A percentile compares a stretch with the other conserved stretches of the same genome.
phyloP scores from a whole-genome alignment of 352 stramenopile genomes.

The Globisporangium paroecandrum region DNA sequence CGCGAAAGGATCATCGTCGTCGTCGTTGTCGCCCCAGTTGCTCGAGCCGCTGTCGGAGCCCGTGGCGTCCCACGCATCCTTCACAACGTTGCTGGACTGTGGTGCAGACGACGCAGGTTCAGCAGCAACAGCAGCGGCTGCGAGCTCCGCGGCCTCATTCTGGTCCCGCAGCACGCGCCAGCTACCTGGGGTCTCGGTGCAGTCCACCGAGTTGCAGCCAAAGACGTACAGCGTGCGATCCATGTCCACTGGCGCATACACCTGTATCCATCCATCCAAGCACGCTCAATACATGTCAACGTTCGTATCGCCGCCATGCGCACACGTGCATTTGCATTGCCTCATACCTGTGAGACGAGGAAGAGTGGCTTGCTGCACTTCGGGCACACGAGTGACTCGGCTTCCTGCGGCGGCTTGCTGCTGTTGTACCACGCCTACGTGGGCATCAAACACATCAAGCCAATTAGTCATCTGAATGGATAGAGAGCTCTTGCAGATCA shows the following conservation, averaged over 20 bases:
- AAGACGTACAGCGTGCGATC: conserved; percentile 83
- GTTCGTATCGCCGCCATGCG: not conserved
- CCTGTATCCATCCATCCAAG: conserved; percentile 25
- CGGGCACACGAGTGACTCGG: conserved; percentile 41
- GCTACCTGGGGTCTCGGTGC: conserved; percentile 52
- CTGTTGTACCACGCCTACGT: conserved; percentile 51
- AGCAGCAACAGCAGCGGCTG: not conserved
- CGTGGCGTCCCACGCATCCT: conserved; percentile 24
- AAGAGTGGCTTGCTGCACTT: conserved; percentile 61
- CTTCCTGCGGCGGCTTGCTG: conserved; percentile 32
- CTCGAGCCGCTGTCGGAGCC: conserved; percentile 48
- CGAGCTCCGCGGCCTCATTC: conserved; percentile 15
- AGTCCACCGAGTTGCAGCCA: conserved; percentile 79
- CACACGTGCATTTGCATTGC: not conserved
- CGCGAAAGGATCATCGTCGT: conserved; percentile 18
- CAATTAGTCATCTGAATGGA: not conserved
- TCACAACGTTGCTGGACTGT: conserved; percentile 14
- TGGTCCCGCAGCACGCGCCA: conserved; percentile 79
- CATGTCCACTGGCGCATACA: conserved; percentile 73
- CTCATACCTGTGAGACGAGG: conserved; percentile 52
- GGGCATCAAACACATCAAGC: not conserved
- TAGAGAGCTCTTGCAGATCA: not conserved
- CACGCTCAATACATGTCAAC: not conserved
- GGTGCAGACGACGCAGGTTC: not conserved
- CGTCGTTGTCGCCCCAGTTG: conserved; percentile 68